These are phyloP conservation scores for Hydnomerulius pinastri DNA, from an alignment of 768 basidiomycete species.

Conservation along the genomic window DNA sequence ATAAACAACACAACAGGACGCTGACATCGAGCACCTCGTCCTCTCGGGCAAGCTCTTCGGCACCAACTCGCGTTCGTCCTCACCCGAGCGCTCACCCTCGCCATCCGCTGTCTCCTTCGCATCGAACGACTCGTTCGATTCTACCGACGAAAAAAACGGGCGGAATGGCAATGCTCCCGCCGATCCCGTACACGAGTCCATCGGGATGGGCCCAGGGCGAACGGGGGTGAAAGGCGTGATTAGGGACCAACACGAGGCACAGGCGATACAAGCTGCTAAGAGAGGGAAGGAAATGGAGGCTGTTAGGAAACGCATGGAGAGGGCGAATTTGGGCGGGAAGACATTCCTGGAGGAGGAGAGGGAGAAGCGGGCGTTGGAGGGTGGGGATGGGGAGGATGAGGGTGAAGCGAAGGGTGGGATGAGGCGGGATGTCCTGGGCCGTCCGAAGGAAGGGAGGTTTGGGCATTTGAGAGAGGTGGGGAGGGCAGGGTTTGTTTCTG, in stretches of 20 bases:
- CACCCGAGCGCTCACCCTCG: constrained; percentile 66
- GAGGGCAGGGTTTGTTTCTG: constrained; percentile 65
- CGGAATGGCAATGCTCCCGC: constrained; percentile 46
- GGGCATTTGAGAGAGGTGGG: constrained; percentile 85
- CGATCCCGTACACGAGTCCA: constrained; percentile 46
- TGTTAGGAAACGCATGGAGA: constrained; percentile 61
- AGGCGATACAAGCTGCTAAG: constrained; percentile 51
- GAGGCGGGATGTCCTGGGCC: constrained; percentile 52
- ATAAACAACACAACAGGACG: constrained; percentile 31
- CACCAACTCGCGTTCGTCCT: constrained; percentile 52
- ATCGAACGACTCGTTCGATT: constrained; percentile 34
- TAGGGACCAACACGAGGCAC: constrained; percentile 75
- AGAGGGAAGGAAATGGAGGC: constrained; percentile 53
- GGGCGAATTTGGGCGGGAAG: constrained; percentile 62
- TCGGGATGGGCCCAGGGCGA: constrained; percentile 83
- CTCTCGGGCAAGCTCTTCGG: constrained; percentile 80
- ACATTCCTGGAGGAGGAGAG: constrained; percentile 79
- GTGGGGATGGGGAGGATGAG: constrained; percentile 35
- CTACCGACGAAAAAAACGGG: constrained; percentile 51
- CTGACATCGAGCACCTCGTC: constrained; percentile 68
- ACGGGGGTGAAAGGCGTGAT: constrained; percentile 91
- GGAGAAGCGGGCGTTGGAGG: constrained; percentile 50
- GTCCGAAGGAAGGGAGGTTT: constrained; percentile 56
- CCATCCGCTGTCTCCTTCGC: constrained; percentile 38
- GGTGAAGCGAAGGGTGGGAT: constrained; percentile 23